Evolutionary conservation across 169 alveolate species (phyloP), one percentile per base, ranked within the genome.

Genomic region (Plasmodium gallinaceum): DNA sequence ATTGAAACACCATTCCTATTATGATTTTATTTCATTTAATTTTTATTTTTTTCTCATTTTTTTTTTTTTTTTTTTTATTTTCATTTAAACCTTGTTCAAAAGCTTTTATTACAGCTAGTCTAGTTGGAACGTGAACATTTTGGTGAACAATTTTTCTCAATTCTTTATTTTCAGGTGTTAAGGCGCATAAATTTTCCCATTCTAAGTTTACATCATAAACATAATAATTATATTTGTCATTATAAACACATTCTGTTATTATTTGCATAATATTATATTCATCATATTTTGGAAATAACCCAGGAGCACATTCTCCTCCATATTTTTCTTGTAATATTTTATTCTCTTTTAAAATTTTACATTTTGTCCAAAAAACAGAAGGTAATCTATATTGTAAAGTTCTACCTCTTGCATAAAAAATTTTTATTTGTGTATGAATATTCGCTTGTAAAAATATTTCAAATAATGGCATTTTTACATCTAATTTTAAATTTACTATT

Each of bases 221-320:
- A 90, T 92, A 90, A 54, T 12, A 62, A 32, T 72, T 69, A 58
- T 66, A 80, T 37, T 72, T 86, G 14, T 75, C 88, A 45, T 70
- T 78, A 16, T 62, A 86, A 5, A 92, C 87, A 58, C 94, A 88
- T 24, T 92, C 95, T 5, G 90, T 92, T 86, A 92, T 66, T 9
- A 88, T 92, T 42, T 92, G 91, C 90, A 92, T 69, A 52, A 92
- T 92, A 8, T 52, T 60, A 39, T 88, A 54, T 26, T 88, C 95
- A 88, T 92, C 95, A 86, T 92, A 92, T 43, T 54, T 24, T 0
- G 95, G 95, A 45, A 92, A 92, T 62, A 92, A 76, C 0, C 95
- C 95, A 5, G 95, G 95, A 12, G 94, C 92, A 46, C 74, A 87
- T 58, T 80, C 93, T 6, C 95, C 95, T 20, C 95, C 95, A 75